Percentiles rank a stretch among this genome's conserved stretches.
These are phyloP conservation scores for Pulicaria dysenterica DNA, from an alignment of 129 eudicot species.

Conservation along the genomic window DNA sequence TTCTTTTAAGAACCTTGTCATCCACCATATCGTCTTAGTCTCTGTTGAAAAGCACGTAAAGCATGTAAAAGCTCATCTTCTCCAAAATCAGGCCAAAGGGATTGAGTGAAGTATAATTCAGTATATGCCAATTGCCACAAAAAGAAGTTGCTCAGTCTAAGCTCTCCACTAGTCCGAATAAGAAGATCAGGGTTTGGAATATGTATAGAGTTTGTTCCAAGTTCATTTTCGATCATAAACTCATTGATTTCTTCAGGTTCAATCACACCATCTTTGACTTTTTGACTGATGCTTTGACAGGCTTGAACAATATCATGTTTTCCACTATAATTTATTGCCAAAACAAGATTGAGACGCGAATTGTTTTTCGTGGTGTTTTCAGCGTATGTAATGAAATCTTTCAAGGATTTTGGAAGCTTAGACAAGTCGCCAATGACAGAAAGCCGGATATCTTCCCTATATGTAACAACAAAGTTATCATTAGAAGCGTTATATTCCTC, in stretches of 20 bases:
- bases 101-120: conserved; percentile 52
- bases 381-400: conserved; percentile 34
- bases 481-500: too few relatives aligned
- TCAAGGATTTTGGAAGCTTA: conserved; percentile 47
- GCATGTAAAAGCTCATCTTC: conserved; percentile 63
- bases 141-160: conserved; percentile 69
- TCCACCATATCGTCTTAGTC: conserved; percentile 68
- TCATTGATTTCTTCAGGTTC: conserved; percentile 55
- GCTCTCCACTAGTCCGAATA: conserved; percentile 73
- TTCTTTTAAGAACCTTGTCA: background rate
- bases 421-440: conserved; percentile 61
- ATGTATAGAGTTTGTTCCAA: conserved; percentile 47
- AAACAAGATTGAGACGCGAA: conserved; percentile 50
- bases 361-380: conserved; percentile 46
- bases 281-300: conserved; percentile 51
- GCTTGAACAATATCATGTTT: conserved; percentile 63
- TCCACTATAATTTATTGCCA: conserved; percentile 68
- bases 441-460: conserved; percentile 55
- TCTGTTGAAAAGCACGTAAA: conserved; percentile 51
- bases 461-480: background rate
- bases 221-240: conserved; percentile 48
- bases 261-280: conserved; percentile 56
- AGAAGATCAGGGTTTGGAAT: conserved; percentile 65
- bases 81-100: conserved; percentile 81
- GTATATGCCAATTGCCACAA: conserved; percentile 79